phyloP scores from a whole-genome alignment of 2,329 filamentous ascomycete genomes.

The Fusarium sp. region DNA sequence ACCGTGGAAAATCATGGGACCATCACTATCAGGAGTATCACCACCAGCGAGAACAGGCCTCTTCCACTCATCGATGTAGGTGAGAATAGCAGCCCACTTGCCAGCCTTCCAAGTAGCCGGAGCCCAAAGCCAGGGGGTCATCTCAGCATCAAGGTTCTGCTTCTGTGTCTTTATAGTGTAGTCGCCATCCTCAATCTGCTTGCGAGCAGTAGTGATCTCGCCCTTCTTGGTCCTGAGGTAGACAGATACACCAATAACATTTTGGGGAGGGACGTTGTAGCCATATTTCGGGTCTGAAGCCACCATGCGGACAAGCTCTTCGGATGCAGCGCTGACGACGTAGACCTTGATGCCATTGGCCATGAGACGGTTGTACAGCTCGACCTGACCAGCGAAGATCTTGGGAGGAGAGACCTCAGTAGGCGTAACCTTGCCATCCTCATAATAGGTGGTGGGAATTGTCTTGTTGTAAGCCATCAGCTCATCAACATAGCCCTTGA shows the following conservation, averaged over 20 bases:
- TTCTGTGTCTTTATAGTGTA: slow-evolving; percentile 48
- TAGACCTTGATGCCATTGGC: slow-evolving; percentile 59
- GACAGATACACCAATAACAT: slow-evolving; percentile 58
- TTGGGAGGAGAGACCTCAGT: slow-evolving; percentile 52
- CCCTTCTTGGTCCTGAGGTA: slow-evolving; percentile 51
- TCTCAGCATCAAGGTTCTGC: slow-evolving; percentile 55
- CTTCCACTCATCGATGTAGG: slow-evolving; percentile 59
- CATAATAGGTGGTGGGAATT: slow-evolving; percentile 54
- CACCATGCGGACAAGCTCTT: slow-evolving; percentile 61
- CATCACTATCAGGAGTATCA: slow-evolving; percentile 59
- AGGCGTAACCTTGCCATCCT: slow-evolving; percentile 48
- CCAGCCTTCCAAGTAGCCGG: slow-evolving; percentile 59
- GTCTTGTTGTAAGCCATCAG: slow-evolving; percentile 58
- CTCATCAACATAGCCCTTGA: slow-evolving; percentile 61
- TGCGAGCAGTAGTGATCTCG: slow-evolving; percentile 53
- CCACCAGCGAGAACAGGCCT: slow-evolving; percentile 56
- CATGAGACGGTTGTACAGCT: slow-evolving; percentile 59
- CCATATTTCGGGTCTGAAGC: slow-evolving; percentile 59
- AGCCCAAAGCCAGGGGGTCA: slow-evolving; percentile 58
- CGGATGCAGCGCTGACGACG: slow-evolving; percentile 56
- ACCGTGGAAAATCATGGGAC: slow-evolving; percentile 60
- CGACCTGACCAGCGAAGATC: slow-evolving; percentile 56
- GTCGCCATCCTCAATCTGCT: slow-evolving; percentile 54
- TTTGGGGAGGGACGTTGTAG: slow-evolving; percentile 59
- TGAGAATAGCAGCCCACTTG: slow-evolving; percentile 59